These are phyloP conservation scores for Bacidia gigantensis DNA, from an alignment of 495 filamentous ascomycete genomes.

Conservation along the genomic window DNA sequence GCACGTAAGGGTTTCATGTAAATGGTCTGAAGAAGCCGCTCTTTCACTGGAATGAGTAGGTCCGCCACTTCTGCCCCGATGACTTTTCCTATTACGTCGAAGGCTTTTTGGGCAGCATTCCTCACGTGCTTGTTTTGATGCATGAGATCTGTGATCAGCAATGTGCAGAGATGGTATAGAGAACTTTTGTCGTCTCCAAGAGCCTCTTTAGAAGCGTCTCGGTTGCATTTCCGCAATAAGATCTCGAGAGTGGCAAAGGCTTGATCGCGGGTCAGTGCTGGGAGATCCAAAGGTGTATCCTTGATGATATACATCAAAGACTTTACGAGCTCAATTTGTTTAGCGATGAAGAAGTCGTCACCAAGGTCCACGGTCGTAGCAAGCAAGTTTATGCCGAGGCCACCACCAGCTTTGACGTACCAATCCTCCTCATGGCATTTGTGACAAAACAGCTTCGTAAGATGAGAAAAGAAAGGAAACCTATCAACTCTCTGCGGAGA, in stretches of 20 bases:
- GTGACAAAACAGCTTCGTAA: conserved; percentile 75
- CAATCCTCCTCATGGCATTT: conserved; percentile 94
- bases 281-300: conserved; percentile 85
- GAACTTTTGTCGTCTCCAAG: conserved; percentile 50
- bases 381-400: conserved; percentile 72
- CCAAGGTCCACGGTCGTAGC: conserved; percentile 68
- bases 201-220: conserved; percentile 60
- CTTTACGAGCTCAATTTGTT: conserved; percentile 71
- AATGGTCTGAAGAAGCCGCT: conserved; percentile 70
- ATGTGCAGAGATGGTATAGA: conserved; percentile 59
- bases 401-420: conserved; percentile 91
- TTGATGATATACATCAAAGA: conserved; percentile 93
- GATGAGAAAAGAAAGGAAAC: conserved; percentile 67
- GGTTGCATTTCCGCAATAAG: conserved; percentile 61
- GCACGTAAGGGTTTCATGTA: conserved; percentile 91
- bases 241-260: conserved; percentile 71
- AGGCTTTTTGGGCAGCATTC: conserved; percentile 63
- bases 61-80: conserved; percentile 67
- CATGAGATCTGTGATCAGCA: conserved; percentile 72
- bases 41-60: conserved; percentile 73
- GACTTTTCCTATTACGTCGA: conserved; percentile 66
- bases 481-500: conserved; percentile 50
- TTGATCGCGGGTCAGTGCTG: conserved; percentile 66
- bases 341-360: conserved; percentile 64
- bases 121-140: conserved; percentile 94